Evolutionary conservation across 1,284 basidiomycete species (phyloP), one percentile per base, ranked within the genome.

Genomic region (Leccinum angustisporum): DNA sequence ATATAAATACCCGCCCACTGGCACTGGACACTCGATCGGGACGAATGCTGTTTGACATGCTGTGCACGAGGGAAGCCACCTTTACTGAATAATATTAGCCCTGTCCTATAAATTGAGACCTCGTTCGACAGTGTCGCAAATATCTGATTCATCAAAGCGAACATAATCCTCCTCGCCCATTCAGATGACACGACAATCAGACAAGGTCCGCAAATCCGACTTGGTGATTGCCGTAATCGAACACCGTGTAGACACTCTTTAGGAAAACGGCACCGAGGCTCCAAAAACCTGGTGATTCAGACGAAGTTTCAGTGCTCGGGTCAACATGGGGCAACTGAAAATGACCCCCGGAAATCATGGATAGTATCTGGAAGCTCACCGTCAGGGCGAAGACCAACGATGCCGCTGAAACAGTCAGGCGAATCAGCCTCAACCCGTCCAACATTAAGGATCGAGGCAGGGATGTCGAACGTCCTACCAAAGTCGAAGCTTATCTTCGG

Each of bases 101-200:
- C 31, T 31, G 31, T 31, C 9, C 31, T 31, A 8, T 10, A 31
- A 1, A 31, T 10, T 8, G 9, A 31, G 31, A 31, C 27, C 27
- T 16, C 21, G 13, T 21, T 54, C 9, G 13, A 13, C 34, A 13
- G 1, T 40, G 13, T 21, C 13, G 21, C 5, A 13, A 21, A 50
- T 25, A 50, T 36, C 4, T 25, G 5, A 38, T 16, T 48, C 8
- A 30, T 9, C 30, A 81, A 76, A 57, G 62, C 70, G 33, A 62
- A 61, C 4, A 69, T 78, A 48, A 74, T 85, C 3, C 64, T 79
- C 62, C 71, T 70, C 14, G 80, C 81, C 1, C 84, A 85, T 65
- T 70, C 66, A 0, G 77, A 83, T 53, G 79, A 82, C 7, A n/a
- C 38, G 38, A 43, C n/a, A 2, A 43, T 43, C 40, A 43, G n/a